phyloP scores from a whole-genome alignment of 1,284 basidiomycete species.

The Athelia psychrophila region DNA sequence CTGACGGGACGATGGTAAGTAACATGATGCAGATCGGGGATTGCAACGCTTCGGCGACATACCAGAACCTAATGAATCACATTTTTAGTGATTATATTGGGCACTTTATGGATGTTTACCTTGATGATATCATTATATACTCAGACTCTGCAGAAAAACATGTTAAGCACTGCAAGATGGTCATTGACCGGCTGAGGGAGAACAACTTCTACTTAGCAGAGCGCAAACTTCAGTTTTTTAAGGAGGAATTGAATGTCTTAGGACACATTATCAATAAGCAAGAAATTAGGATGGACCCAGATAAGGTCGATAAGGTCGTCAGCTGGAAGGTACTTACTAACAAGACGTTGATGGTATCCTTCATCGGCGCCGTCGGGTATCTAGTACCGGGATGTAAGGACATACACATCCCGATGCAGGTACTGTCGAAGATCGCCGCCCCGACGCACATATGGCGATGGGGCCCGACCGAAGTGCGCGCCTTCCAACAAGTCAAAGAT shows the following conservation, averaged over 20 bases:
- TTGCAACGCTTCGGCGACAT: constrained; percentile 32
- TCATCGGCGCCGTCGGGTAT: constrained; percentile 23
- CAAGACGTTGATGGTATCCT: constrained; percentile 11
- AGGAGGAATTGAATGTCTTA: background rate
- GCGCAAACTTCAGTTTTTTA: background rate
- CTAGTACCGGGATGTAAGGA: constrained; percentile 15
- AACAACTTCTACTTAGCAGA: background rate
- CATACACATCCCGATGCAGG: constrained; percentile 18
- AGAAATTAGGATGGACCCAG: background rate
- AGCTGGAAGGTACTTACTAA: background rate
- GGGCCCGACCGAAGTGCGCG: constrained; percentile 21
- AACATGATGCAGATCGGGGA: constrained; percentile 34
- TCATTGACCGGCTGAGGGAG: background rate
- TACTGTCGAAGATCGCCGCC: constrained; percentile 13
- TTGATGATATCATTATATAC: background rate
- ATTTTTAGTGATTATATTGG: constrained; percentile 18
- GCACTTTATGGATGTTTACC: background rate
- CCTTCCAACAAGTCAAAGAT: constrained; percentile 24
- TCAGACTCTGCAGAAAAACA: background rate
- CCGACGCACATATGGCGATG: constrained; percentile 13
- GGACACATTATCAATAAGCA: background rate
- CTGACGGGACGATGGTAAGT: constrained; percentile 34
- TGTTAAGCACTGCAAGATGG: background rate
- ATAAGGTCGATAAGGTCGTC: background rate
- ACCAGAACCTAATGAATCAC: constrained; percentile 31